Percentiles rank a stretch among this genome's conserved stretches.
Conservation (phyloP, 768 basidiomycete genomes). For the Hypholoma fasciculare region DNA sequence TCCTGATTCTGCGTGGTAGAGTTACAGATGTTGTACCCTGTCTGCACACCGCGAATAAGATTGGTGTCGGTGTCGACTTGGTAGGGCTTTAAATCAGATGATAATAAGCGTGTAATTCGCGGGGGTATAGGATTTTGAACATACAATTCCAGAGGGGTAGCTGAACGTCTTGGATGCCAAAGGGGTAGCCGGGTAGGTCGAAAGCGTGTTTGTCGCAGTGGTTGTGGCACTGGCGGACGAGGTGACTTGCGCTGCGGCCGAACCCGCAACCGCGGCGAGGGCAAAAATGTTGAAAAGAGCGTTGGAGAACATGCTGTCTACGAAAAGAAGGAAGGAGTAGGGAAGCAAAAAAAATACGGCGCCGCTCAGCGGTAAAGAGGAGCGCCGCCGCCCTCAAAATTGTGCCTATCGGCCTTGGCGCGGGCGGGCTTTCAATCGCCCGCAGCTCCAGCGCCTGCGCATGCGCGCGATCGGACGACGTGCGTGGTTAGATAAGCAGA, state of each 20-base stretch:
- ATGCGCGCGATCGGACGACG: not conserved
- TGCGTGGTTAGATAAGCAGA: not conserved
- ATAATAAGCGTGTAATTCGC: not conserved
- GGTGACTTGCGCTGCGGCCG: conserved; percentile 24
- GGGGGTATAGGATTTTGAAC: not conserved
- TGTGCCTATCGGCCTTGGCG: not conserved
- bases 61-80: conserved; percentile 35
- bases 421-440: too few relatives aligned
- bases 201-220: conserved; percentile 21
- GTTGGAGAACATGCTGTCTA: not conserved
- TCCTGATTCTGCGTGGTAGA: conserved; percentile 60
- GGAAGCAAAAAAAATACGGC: not conserved
- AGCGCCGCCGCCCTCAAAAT: not conserved
- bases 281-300: conserved; percentile 4
- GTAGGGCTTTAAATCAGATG: not conserved
- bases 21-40: conserved; percentile 70
- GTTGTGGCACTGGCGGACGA: conserved; percentile 27
- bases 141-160: conserved; percentile 30
- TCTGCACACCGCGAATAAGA: conserved; percentile 42
- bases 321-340: not conserved
- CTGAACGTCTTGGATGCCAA: conserved; percentile 37
- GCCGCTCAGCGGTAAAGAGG: not conserved
- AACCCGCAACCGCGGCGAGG: not conserved
- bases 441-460: too few relatives aligned
- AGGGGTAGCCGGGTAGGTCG: conserved; percentile 40